Conservation (phyloP, 2,329 filamentous ascomycete genomes). For the Monosporascus sp. region DNA sequence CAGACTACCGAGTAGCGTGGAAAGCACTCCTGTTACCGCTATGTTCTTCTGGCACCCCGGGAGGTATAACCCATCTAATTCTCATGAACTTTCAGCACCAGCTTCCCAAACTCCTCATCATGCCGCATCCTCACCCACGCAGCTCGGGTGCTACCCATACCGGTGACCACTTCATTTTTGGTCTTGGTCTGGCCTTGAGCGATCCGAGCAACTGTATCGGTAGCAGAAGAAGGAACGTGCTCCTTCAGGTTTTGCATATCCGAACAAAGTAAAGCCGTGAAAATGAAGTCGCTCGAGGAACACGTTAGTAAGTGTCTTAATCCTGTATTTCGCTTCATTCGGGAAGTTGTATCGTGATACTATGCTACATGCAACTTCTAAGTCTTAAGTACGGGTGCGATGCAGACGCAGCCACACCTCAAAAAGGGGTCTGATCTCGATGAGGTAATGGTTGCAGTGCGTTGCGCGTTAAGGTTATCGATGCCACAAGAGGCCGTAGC, state of each 20-base stretch:
- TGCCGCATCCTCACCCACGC: not conserved
- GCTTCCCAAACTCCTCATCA: slow-evolving; percentile 9
- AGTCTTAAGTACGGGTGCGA: too few species aligned
- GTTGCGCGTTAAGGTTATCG: too few species aligned
- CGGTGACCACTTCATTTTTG: slow-evolving; percentile 2
- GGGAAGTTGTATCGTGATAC: slow-evolving; percentile 10
- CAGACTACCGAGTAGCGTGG: too few species aligned
- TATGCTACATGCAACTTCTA: slow-evolving; percentile 4
- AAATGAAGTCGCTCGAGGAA: slow-evolving; percentile 7
- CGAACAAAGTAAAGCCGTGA: slow-evolving; percentile 7
- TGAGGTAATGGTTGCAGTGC: too few species aligned
- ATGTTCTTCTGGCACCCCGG: too few species aligned
- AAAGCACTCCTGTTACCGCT: too few species aligned
- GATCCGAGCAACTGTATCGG: slow-evolving; percentile 4
- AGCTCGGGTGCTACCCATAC: slow-evolving; percentile 1
- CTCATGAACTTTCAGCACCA: slow-evolving; percentile 4
- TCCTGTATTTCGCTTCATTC: slow-evolving; percentile 3
- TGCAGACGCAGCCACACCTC: too few species aligned
- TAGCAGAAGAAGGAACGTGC: not conserved
- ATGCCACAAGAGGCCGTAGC: too few species aligned
- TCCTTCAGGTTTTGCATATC: not conserved
- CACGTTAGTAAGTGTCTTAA: slow-evolving; percentile 7
- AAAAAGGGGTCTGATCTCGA: too few species aligned
- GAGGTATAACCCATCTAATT: not conserved
- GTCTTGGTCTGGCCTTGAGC: slow-evolving; percentile 8